phyloP scores from a whole-genome alignment of 345 rosid genomes.

The Brassica incana region DNA sequence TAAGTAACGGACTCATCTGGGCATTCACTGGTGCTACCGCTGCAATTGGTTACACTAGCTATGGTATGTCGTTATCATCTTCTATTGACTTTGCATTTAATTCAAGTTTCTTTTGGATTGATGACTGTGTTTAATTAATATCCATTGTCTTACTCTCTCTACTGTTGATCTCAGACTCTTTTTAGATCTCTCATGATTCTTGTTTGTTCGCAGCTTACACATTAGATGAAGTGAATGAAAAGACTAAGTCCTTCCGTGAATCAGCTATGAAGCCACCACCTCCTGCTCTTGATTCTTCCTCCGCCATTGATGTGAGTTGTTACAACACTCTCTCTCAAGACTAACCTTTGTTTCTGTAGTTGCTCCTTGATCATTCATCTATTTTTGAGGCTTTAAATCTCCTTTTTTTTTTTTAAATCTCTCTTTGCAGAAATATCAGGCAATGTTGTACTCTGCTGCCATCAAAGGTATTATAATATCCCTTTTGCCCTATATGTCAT shows the following conservation, averaged over 20 bases:
- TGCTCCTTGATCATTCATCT: too few relatives aligned
- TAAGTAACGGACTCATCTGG: conserved; percentile 55
- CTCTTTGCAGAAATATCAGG: conserved; percentile 60
- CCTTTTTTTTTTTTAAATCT: background rate
- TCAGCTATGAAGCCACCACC: conserved; percentile 42
- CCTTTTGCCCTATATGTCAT: background rate
- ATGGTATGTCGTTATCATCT: conserved; percentile 42
- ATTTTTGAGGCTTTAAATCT: background rate
- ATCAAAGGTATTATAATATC: conserved; percentile 52
- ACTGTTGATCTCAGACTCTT: too few relatives aligned
- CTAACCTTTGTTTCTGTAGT: too few relatives aligned
- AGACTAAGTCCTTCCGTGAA: conserved; percentile 65
- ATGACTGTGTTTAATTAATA: too few relatives aligned
- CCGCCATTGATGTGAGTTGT: conserved; percentile 12
- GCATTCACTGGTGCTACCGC: conserved; percentile 62
- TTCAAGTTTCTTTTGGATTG: too few relatives aligned
- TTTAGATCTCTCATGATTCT: background rate
- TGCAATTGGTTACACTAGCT: conserved; percentile 57
- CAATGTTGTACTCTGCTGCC: conserved; percentile 61
- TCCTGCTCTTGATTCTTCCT: conserved; percentile 41
- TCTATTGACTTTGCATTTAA: background rate
- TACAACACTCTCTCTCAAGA: too few relatives aligned
- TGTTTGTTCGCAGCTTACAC: conserved; percentile 55
- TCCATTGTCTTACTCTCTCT: too few relatives aligned
- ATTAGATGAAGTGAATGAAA: conserved; percentile 66